Percentiles rank a stretch among this genome's conserved stretches.
Evolutionary conservation across 2,329 filamentous ascomycete genomes (phyloP).

Genomic region (Chaetomium sp.): DNA sequence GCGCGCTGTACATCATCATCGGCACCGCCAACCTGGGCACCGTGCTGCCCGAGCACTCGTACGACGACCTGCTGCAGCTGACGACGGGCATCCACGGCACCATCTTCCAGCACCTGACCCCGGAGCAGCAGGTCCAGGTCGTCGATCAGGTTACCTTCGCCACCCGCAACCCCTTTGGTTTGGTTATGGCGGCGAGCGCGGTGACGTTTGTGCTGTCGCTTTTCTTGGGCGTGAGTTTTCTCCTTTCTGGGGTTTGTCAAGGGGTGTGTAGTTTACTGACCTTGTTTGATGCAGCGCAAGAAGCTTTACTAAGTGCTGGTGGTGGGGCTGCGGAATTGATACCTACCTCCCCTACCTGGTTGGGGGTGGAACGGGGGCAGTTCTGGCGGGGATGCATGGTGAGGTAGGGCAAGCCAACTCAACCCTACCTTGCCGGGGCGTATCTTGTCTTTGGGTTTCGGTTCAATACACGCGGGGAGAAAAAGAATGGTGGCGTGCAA

Average conservation of each 20-base stretch:
- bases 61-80: neutral
- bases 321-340: too few relatives aligned
- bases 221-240: neutral
- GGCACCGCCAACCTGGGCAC: neutral
- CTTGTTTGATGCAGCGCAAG: neutral
- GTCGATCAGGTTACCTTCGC: neutral
- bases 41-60: neutral
- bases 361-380: neutral
- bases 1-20: constrained; percentile 1
- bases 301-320: neutral
- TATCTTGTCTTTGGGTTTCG: neutral
- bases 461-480: neutral
- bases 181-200: neutral
- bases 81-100: neutral
- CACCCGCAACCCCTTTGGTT: neutral
- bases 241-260: neutral
- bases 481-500: neutral
- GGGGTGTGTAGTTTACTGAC: neutral
- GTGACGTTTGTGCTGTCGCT: neutral
- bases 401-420: neutral
- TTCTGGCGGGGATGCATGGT: neutral
- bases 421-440: neutral
- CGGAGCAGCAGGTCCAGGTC: neutral
- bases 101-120: constrained; percentile 2
- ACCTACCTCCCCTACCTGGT: too few relatives aligned